These are phyloP conservation scores for Persicaria maculosa DNA, from an alignment of 148 eudicot species.

Conservation along the genomic window DNA sequence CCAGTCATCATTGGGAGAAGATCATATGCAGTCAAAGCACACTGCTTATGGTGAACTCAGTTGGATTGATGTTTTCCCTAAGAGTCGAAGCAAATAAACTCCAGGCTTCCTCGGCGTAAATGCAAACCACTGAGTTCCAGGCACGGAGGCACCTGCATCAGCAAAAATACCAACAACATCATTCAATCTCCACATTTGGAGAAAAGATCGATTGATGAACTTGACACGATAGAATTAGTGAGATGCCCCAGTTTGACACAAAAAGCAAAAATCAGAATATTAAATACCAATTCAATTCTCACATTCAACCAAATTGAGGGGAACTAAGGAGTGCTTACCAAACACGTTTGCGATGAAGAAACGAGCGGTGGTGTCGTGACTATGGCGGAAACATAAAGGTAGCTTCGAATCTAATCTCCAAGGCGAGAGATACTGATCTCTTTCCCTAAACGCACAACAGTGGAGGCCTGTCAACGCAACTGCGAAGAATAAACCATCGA, in stretches of 20 bases:
- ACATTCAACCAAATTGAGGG: too few relatives aligned
- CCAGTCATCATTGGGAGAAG: conserved; percentile 46
- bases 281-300: too few relatives aligned
- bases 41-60: conserved; percentile 65
- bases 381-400: too few relatives aligned
- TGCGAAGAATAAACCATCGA: too few relatives aligned
- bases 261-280: conserved; percentile 41
- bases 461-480: too few relatives aligned
- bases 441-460: too few relatives aligned
- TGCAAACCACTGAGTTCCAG: conserved; percentile 51
- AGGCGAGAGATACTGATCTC: too few relatives aligned
- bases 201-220: conserved; percentile 73
- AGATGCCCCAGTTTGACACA: conserved; percentile 58
- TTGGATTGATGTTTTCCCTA: conserved; percentile 42
- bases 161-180: conserved; percentile 44
- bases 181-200: conserved; percentile 72
- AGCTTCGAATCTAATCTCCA: too few relatives aligned
- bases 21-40: conserved; percentile 37
- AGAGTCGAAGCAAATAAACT: conserved; percentile 34
- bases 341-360: too few relatives aligned
- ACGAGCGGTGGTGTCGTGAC: too few relatives aligned
- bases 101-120: conserved; percentile 46
- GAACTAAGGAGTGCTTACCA: too few relatives aligned
- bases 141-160: conserved; percentile 25
- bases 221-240: conserved; percentile 56